Conservation (phyloP, 176 grass and related monocot genomes). For the Aegilops bicornis region DNA sequence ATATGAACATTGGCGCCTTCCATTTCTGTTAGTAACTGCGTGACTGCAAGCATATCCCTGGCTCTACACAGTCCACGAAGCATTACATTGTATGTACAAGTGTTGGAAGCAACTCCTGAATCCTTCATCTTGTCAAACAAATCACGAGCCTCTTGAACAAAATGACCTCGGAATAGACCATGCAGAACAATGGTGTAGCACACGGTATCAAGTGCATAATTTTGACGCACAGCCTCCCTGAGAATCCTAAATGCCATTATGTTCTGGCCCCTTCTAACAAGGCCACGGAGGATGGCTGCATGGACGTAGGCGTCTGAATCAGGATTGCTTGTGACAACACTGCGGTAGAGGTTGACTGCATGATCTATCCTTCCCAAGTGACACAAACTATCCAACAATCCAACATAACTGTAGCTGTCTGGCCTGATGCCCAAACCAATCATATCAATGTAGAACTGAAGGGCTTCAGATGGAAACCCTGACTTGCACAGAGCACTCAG, state of each 20-base stretch:
- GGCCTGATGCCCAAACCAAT: constrained; percentile 44
- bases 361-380: constrained; percentile 44
- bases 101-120: constrained; percentile 57
- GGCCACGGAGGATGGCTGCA: constrained; percentile 55
- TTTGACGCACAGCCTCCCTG: constrained; percentile 42
- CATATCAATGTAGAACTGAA: constrained; percentile 61
- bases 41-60: constrained; percentile 56
- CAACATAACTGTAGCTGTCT: constrained; percentile 79
- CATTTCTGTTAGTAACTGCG: constrained; percentile 69
- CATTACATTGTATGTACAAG: constrained; percentile 83
- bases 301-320: constrained; percentile 56
- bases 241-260: constrained; percentile 54
- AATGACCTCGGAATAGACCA: constrained; percentile 53
- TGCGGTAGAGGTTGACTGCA: constrained; percentile 52
- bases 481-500: constrained; percentile 70
- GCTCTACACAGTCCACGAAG: constrained; percentile 68
- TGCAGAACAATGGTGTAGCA: constrained; percentile 78
- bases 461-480: constrained; percentile 66
- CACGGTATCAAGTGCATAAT: constrained; percentile 59
- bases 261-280: constrained; percentile 60
- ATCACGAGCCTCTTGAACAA: constrained; percentile 60
- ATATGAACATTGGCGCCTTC: constrained; percentile 52
- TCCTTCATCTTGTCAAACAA: constrained; percentile 82
- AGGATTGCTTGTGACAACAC: constrained; percentile 41
- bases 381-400: constrained; percentile 63